phyloP scores from a whole-genome alignment of 306 rosid genomes.

The Ochetophila trinervis region DNA sequence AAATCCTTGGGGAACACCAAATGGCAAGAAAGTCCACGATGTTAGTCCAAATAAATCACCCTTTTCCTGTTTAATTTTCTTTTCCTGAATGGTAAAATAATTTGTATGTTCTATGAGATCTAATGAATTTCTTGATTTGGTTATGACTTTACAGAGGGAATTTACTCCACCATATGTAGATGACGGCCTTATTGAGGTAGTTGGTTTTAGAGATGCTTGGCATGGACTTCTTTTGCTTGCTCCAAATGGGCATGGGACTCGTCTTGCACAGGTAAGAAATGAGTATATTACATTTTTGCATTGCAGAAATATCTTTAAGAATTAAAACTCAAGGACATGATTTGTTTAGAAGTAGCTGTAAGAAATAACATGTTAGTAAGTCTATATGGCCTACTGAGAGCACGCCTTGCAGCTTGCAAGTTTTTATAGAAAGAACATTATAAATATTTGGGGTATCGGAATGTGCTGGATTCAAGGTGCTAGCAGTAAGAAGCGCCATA shows the following conservation, averaged over 20 bases:
- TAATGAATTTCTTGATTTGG: constrained; percentile 16
- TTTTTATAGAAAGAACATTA: not conserved
- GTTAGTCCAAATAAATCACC: constrained; percentile 35
- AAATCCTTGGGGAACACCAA: constrained; percentile 93
- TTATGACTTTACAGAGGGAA: constrained; percentile 48
- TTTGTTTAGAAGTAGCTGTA: too few species aligned
- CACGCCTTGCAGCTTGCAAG: too few species aligned
- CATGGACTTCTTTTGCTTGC: constrained; percentile 88
- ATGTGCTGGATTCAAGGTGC: not conserved
- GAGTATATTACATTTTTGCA: not conserved
- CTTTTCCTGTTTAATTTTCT: not conserved
- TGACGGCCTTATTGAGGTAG: constrained; percentile 87
- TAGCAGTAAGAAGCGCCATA: too few species aligned
- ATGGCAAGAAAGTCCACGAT: constrained; percentile 37
- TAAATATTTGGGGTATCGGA: not conserved
- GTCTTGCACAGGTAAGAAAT: constrained; percentile 84
- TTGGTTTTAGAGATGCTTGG: constrained; percentile 97
- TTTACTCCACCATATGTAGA: constrained; percentile 82
- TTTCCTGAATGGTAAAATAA: not conserved
- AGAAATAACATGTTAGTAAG: not conserved
- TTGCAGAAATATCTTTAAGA: not conserved
- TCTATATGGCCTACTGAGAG: too few species aligned
- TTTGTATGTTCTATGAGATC: not conserved
- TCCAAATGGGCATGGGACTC: constrained; percentile 98
- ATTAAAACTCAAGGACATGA: too few species aligned